Percentiles rank a stretch among this genome's conserved stretches.
phyloP scores from a whole-genome alignment of 352 stramenopile genomes.

The Thalassiosira delicatula region DNA sequence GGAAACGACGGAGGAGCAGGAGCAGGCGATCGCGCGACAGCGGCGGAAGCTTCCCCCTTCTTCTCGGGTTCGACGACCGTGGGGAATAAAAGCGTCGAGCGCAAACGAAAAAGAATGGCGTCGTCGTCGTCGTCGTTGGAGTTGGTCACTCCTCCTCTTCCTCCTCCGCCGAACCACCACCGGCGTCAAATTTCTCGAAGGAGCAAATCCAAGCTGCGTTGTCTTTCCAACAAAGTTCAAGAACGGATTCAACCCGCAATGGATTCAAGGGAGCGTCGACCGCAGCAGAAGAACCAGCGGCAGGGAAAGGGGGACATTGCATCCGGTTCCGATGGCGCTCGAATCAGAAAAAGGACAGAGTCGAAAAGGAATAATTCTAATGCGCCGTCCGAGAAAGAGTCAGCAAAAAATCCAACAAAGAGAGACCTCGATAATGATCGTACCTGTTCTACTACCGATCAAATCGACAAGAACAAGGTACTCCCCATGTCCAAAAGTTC shows the following conservation, averaged over 20 bases:
- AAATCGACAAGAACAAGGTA: too few species aligned
- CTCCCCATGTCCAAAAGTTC: too few species aligned
- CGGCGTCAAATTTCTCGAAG: constrained; percentile 20
- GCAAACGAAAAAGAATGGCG: background rate
- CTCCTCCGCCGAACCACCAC: background rate
- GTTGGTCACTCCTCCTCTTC: background rate
- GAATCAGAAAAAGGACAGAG: too few species aligned
- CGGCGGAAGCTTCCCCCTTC: too few species aligned
- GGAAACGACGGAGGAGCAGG: background rate
- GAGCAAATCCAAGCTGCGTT: constrained; percentile 38
- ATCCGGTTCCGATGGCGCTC: constrained; percentile 1
- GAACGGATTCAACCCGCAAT: too few species aligned
- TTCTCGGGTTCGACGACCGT: background rate
- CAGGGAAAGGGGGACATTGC: background rate
- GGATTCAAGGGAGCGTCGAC: too few species aligned
- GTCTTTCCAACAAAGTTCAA: constrained; percentile 5
- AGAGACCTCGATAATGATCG: too few species aligned
- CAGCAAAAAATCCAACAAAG: too few species aligned
- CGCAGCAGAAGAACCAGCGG: background rate
- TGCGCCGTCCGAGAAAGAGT: too few species aligned
- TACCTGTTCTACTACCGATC: too few species aligned
- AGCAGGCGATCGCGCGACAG: too few species aligned
- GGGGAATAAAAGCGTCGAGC: background rate
- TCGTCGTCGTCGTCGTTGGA: background rate
- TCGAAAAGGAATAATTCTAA: too few species aligned